phyloP scores from a whole-genome alignment of 2,329 filamentous ascomycete genomes.

The Diaporthe ilicicola region DNA sequence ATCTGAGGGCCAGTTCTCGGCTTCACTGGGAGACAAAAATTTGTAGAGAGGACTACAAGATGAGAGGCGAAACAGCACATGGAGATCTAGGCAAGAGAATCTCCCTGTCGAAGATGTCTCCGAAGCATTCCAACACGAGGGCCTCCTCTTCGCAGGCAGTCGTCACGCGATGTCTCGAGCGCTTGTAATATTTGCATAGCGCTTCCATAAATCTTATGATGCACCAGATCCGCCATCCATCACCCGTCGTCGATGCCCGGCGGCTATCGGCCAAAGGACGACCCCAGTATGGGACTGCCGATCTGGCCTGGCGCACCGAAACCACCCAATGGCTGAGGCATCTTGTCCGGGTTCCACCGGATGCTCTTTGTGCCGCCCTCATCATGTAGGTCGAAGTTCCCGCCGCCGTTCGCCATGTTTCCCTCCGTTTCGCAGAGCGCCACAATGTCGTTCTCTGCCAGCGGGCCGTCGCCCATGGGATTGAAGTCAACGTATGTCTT shows the following conservation, averaged over 20 bases:
- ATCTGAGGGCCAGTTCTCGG: background rate
- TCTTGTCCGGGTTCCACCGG: constrained; percentile 56
- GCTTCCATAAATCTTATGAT: background rate
- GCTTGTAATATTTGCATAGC: background rate
- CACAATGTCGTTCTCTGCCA: constrained; percentile 74
- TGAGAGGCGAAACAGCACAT: background rate
- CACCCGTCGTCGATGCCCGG: background rate
- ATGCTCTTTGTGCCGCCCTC: constrained; percentile 57
- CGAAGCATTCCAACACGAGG: background rate
- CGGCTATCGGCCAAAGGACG: constrained; percentile 43
- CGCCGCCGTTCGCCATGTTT: constrained; percentile 84
- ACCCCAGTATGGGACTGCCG: constrained; percentile 68
- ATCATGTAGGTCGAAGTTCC: constrained; percentile 78
- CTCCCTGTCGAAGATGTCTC: background rate
- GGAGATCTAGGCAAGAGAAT: background rate
- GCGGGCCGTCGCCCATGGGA: constrained; percentile 44
- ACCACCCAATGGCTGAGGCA: constrained; percentile 49
- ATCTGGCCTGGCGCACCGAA: constrained; percentile 73
- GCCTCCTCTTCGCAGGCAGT: background rate
- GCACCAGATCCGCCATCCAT: constrained; percentile 31
- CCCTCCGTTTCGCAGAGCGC: constrained; percentile 93
- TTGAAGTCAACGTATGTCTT: constrained; percentile 71
- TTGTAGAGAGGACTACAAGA: background rate
- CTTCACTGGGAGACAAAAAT: background rate
- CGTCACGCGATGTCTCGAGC: background rate